A percentile compares a stretch with the other conserved stretches of the same genome.
Conservation (phyloP, 495 filamentous ascomycete genomes). For the Daldinia decipiens region DNA sequence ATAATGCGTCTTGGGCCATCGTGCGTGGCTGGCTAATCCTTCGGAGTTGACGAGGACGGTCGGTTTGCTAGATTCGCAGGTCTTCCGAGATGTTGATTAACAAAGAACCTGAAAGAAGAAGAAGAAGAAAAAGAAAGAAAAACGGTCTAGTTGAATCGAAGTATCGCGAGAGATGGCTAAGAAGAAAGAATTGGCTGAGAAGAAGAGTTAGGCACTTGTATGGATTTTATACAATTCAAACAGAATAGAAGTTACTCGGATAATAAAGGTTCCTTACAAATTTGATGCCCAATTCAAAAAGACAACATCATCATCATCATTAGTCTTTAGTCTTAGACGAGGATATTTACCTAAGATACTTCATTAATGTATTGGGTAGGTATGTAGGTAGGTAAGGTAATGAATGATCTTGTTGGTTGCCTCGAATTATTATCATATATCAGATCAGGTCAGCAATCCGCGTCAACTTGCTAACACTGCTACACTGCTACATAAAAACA, state of each 20-base stretch:
- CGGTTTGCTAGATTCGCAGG: background rate
- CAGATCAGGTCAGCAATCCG: constrained; percentile 17
- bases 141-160: background rate
- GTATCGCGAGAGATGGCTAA: constrained; percentile 18
- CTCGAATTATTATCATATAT: constrained; percentile 17
- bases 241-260: background rate
- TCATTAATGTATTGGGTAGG: constrained; percentile 11
- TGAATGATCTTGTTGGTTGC: constrained; percentile 6
- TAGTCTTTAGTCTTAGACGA: background rate
- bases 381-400: no score
- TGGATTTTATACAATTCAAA: background rate
- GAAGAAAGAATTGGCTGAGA: constrained; percentile 21
- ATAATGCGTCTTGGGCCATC: constrained; percentile 34
- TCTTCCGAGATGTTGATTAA: background rate
- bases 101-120: background rate
- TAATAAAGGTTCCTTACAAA: background rate
- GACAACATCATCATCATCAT: background rate
- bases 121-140: background rate
- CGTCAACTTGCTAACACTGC: background rate
- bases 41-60: background rate
- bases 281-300: constrained; percentile 15
- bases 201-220: constrained; percentile 3
- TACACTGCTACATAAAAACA: background rate
- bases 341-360: background rate
- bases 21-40: background rate